Conservation (phyloP, 768 basidiomycete genomes). For the Amanita polypyramis region DNA sequence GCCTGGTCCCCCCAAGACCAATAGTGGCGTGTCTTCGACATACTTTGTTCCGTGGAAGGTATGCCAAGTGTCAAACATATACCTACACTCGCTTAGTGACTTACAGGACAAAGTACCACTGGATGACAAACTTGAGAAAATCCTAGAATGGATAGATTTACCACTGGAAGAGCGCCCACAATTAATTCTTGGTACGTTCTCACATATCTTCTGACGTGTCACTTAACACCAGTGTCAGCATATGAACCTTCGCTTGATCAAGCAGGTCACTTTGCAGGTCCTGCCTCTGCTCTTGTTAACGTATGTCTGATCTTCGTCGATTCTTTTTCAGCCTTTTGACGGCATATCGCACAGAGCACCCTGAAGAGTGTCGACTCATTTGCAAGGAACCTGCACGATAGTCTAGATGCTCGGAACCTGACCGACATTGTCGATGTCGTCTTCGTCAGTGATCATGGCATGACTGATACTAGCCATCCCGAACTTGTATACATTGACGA, state of each 20-base stretch:
- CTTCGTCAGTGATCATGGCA: constrained; percentile 89
- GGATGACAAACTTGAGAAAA: constrained; percentile 62
- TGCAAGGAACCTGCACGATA: constrained; percentile 54
- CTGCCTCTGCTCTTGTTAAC: constrained; percentile 59
- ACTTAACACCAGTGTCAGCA: constrained; percentile 25
- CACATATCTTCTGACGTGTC: constrained; percentile 5
- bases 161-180: constrained; percentile 64
- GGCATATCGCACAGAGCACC: constrained; percentile 34
- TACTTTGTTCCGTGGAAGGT: constrained; percentile 79
- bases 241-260: constrained; percentile 86
- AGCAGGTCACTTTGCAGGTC: constrained; percentile 67
- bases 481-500: constrained; percentile 75
- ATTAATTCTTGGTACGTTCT: constrained; percentile 53
- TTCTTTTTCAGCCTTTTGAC: background rate
- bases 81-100: background rate
- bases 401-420: constrained; percentile 61
- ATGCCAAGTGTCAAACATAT: constrained; percentile 10
- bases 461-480: constrained; percentile 79
- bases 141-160: constrained; percentile 77
- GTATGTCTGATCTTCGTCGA: constrained; percentile 28
- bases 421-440: constrained; percentile 79
- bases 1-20: constrained; percentile 76
- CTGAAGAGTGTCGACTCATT: constrained; percentile 64
- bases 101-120: constrained; percentile 52
- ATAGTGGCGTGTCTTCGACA: constrained; percentile 51